phyloP scores from a whole-genome alignment of 306 rosid species.

The Styphnolobium japonicum region DNA sequence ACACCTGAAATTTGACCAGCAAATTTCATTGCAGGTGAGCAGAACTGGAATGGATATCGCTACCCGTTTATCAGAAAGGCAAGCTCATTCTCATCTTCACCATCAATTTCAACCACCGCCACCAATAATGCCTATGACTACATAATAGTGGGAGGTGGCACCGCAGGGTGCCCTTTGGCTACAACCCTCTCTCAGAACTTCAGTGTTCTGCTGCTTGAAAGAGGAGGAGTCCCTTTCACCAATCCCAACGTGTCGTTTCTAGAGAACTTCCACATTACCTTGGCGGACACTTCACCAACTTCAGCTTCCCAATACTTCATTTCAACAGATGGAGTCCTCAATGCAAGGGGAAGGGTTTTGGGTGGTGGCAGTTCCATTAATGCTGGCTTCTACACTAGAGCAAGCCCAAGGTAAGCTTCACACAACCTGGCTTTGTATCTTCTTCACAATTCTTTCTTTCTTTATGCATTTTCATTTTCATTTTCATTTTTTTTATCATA shows the following conservation, averaged over 20 bases:
- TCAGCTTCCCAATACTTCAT: constrained; percentile 70
- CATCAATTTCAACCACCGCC: constrained; percentile 28
- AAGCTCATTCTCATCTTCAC: constrained; percentile 48
- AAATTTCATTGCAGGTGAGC: constrained; percentile 2
- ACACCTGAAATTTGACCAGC: background rate
- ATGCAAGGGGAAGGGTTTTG: constrained; percentile 66
- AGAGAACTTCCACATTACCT: constrained; percentile 58
- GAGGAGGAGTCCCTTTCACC: constrained; percentile 79
- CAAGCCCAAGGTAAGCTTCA: constrained; percentile 46
- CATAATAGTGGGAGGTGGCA: constrained; percentile 83
- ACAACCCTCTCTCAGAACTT: constrained; percentile 64
- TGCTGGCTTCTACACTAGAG: constrained; percentile 89
- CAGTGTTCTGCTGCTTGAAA: constrained; percentile 64
- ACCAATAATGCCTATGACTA: constrained; percentile 50
- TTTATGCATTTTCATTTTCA: background rate
- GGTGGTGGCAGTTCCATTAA: constrained; percentile 73
- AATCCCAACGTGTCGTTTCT: constrained; percentile 64
- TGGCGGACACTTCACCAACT: constrained; percentile 61
- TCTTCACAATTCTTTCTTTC: background rate
- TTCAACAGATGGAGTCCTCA: constrained; percentile 79
- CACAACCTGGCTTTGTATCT: background rate
- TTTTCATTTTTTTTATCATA: background rate
- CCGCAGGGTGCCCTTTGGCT: constrained; percentile 86
- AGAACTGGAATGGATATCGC: background rate
- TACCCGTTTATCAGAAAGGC: constrained; percentile 68